Percentiles rank a stretch among this genome's conserved stretches.
Conservation (phyloP, 2,329 filamentous ascomycete species). For the Mycogone perniciosa region DNA sequence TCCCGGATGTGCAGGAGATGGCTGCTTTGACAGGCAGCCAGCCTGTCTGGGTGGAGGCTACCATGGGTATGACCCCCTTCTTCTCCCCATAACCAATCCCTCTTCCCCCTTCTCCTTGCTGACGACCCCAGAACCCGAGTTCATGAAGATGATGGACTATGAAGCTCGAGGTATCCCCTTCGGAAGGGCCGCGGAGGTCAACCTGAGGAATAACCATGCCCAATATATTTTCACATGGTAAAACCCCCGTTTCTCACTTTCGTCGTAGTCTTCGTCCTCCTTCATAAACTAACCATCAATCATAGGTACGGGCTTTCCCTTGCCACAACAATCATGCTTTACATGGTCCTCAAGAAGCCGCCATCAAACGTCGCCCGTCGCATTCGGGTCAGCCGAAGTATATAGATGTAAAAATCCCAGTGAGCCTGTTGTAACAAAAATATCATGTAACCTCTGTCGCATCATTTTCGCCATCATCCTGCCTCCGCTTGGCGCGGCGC, state of each 20-base stretch:
- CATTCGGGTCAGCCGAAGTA: conserved; percentile 69
- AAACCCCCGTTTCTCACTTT: conserved; percentile 25
- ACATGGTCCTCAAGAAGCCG: conserved; percentile 88
- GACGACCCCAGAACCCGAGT: conserved; percentile 59
- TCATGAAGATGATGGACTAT: conserved; percentile 69
- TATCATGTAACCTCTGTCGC: conserved; percentile 29
- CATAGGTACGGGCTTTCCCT: conserved; percentile 75
- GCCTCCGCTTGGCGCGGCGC: conserved; percentile 29
- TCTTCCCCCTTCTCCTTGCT: conserved; percentile 9
- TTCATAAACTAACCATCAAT: conserved; percentile 2
- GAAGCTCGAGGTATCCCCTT: conserved; percentile 80
- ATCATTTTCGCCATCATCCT: conserved; percentile 28
- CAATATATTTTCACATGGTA: conserved; percentile 99
- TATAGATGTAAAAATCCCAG: conserved; percentile 40
- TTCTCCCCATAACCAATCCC: not conserved
- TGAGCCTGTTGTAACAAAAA: not conserved
- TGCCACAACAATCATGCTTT: conserved; percentile 91
- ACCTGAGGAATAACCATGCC: conserved; percentile 90
- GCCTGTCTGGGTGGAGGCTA: conserved; percentile 91
- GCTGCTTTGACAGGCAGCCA: conserved; percentile 74
- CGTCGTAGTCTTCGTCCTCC: not conserved
- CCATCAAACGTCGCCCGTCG: conserved; percentile 65
- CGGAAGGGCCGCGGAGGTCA: conserved; percentile 81
- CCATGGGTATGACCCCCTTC: conserved; percentile 60
- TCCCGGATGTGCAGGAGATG: conserved; percentile 92